phyloP scores from a whole-genome alignment of 306 rosid species.

The Cucumis cinereus region DNA sequence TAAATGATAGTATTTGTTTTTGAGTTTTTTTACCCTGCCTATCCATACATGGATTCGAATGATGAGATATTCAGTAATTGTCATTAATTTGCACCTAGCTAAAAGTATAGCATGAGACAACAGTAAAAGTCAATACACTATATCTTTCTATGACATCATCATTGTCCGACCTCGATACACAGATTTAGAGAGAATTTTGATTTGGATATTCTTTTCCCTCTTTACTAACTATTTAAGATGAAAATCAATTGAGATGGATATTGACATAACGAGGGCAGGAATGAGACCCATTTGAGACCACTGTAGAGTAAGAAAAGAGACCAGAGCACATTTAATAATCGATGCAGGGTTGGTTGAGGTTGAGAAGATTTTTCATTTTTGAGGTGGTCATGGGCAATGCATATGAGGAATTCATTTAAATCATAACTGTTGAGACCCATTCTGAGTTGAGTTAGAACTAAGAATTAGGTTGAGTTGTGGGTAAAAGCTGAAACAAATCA shows the following conservation, averaged over 20 bases:
- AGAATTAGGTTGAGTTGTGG: background rate
- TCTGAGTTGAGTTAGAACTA: background rate
- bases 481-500: background rate
- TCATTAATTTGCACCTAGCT: background rate
- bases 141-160: background rate
- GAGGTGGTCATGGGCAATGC: background rate
- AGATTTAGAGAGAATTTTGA: background rate
- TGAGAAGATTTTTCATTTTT: background rate
- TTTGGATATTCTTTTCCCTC: background rate
- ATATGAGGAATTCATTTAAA: background rate
- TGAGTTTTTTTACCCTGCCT: background rate
- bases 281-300: background rate
- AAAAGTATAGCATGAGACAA: background rate
- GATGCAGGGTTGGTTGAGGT: background rate
- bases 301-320: background rate
- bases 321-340: background rate
- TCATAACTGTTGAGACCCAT: background rate
- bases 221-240: background rate
- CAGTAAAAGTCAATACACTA: background rate
- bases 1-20: background rate
- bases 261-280: background rate
- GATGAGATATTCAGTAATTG: background rate
- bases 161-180: background rate
- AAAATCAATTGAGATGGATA: constrained; percentile 1
- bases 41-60: background rate